Percentiles rank a stretch among this genome's conserved stretches.
Evolutionary conservation across 2,329 filamentous ascomycete genomes (phyloP).

Genomic region (Chrysoporthe deuterocubensis): DNA sequence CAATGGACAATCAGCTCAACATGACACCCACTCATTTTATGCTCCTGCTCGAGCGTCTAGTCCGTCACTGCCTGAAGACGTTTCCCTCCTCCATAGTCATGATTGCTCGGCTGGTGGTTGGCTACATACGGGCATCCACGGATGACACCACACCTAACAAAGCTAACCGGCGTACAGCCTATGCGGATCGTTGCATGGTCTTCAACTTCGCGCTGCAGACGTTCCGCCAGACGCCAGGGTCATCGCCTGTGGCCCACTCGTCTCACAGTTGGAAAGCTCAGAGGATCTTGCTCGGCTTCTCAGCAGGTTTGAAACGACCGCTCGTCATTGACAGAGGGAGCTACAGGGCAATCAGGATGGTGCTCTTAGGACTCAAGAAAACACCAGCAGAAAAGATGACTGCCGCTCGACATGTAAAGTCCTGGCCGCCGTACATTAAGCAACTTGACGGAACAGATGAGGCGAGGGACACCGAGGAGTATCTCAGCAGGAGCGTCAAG

Average conservation of each 20-base stretch:
- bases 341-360: slow-evolving; percentile 58
- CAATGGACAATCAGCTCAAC: slow-evolving; percentile 31
- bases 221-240: slow-evolving; percentile 42
- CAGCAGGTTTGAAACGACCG: slow-evolving; percentile 50
- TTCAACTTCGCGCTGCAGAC: slow-evolving; percentile 46
- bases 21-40: slow-evolving; percentile 34
- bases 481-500: slow-evolving; percentile 56
- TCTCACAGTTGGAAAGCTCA: slow-evolving; percentile 62
- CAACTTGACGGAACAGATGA: slow-evolving; percentile 65
- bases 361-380: slow-evolving; percentile 59
- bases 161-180: slow-evolving; percentile 30
- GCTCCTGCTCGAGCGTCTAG: slow-evolving; percentile 34
- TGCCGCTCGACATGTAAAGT: slow-evolving; percentile 51
- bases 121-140: slow-evolving; percentile 33
- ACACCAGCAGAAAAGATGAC: slow-evolving; percentile 54
- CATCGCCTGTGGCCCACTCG: slow-evolving; percentile 41
- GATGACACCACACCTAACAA: slow-evolving; percentile 10
- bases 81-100: slow-evolving; percentile 38
- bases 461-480: slow-evolving; percentile 52
- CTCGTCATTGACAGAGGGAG: slow-evolving; percentile 55
- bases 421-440: slow-evolving; percentile 65
- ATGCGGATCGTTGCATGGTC: slow-evolving; percentile 39
- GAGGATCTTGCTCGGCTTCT: slow-evolving; percentile 56
- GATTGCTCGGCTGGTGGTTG: slow-evolving; percentile 35
- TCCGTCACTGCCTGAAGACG: slow-evolving; percentile 35